A percentile compares a stretch with the other conserved stretches of the same genome.
Conservation (phyloP, 1,139 yeast species). For the Blastobotrys ciferrii region DNA sequence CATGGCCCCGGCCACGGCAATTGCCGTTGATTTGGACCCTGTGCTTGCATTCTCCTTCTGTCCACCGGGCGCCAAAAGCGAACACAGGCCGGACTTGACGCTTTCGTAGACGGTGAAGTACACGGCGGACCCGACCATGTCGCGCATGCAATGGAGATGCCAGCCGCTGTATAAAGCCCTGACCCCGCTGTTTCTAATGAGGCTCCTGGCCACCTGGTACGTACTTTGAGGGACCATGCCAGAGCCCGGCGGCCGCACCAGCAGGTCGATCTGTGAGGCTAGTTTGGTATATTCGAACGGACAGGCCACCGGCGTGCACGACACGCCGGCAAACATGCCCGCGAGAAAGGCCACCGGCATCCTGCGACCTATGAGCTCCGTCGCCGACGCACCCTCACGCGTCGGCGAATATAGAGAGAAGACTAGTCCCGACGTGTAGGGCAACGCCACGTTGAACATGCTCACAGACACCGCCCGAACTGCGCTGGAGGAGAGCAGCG, state of each 20-base stretch:
- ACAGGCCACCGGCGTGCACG: conserved; percentile 66
- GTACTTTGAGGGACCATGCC: conserved; percentile 42
- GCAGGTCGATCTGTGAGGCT: conserved; percentile 63
- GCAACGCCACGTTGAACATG: conserved; percentile 59
- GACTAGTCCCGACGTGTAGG: conserved; percentile 35
- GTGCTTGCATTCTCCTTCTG: conserved; percentile 10
- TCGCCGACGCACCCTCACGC: conserved; percentile 12
- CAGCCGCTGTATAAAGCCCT: conserved; percentile 71
- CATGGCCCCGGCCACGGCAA: conserved; percentile 72
- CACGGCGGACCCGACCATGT: conserved; percentile 66
- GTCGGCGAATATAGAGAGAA: conserved; percentile 26
- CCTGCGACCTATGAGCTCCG: conserved; percentile 44
- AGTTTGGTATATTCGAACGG: conserved; percentile 86
- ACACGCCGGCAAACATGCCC: conserved; percentile 66
- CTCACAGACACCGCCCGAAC: conserved; percentile 50
- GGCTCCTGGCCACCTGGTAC: conserved; percentile 48
- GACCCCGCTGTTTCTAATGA: conserved; percentile 57
- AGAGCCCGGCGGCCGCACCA: conserved; percentile 41
- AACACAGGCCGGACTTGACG: conserved; percentile 43
- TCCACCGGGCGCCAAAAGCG: conserved; percentile 25
- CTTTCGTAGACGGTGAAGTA: conserved; percentile 78
- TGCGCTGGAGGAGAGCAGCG: conserved; percentile 29
- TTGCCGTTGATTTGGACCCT: conserved; percentile 39
- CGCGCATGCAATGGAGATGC: conserved; percentile 61
- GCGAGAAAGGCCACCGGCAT: conserved; percentile 66